phyloP scores from a whole-genome alignment of 352 stramenopile species.

The Peronospora belbahrii region DNA sequence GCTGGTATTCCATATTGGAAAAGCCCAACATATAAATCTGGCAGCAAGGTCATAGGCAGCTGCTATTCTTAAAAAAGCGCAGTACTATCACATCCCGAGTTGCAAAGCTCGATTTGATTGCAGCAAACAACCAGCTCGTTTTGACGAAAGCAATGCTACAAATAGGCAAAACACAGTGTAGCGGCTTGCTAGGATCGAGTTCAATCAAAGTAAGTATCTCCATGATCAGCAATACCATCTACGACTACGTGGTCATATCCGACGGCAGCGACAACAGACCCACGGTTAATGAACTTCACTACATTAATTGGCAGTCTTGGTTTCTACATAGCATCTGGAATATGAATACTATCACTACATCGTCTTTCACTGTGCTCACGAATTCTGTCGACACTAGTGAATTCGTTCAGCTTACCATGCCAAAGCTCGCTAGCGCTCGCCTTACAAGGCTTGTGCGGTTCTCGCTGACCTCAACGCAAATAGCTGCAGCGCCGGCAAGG shows the following conservation, averaged over 20 bases:
- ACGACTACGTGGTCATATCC: conserved; percentile 28
- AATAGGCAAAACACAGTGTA: no score
- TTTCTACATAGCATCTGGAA: conserved; percentile 22
- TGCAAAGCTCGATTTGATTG: no score
- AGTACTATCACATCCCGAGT: no score
- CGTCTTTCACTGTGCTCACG: conserved; percentile 15
- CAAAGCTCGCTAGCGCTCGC: conserved; percentile 41
- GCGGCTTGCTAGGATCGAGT: conserved; percentile 43
- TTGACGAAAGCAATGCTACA: no score
- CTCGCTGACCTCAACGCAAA: conserved; percentile 51
- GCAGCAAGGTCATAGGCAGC: no score
- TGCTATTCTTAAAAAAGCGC: no score
- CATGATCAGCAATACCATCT: not conserved
- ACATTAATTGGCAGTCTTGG: conserved; percentile 47
- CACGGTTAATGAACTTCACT: conserved; percentile 62
- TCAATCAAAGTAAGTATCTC: conserved; percentile 11
- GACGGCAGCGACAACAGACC: conserved; percentile 61
- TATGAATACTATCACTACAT: not conserved
- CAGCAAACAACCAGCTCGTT: no score
- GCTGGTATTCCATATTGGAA: no score
- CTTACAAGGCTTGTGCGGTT: conserved; percentile 39
- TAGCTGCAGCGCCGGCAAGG: conserved; percentile 34
- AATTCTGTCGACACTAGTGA: conserved; percentile 40
- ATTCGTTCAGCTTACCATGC: conserved; percentile 61
- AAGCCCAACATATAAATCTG: no score